Evolutionary conservation across 2,329 filamentous ascomycete species (phyloP).

Genomic region (Diaporthe sp.): DNA sequence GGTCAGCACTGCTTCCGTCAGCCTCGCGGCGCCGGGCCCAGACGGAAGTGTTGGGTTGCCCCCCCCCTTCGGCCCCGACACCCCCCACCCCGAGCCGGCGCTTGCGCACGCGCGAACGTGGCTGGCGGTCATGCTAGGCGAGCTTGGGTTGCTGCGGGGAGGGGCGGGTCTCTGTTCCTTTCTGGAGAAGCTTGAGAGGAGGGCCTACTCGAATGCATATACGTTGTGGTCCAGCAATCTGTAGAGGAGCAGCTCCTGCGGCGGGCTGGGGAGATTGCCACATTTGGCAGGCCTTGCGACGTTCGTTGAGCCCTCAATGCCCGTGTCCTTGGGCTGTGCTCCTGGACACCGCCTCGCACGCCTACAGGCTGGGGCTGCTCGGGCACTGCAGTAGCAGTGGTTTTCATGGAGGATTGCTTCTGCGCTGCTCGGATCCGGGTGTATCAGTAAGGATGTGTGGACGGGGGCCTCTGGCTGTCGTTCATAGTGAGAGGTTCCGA

Average conservation of each 20-base stretch:
- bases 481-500: no score
- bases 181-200: slow-evolving; percentile 23
- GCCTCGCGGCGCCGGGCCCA: slow-evolving; percentile 7
- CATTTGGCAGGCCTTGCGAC: slow-evolving; percentile 13
- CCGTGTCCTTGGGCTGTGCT: no score
- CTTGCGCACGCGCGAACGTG: no score
- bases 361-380: background rate
- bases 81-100: no score
- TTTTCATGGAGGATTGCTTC: background rate
- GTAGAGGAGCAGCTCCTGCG: background rate
- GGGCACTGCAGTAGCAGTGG: background rate
- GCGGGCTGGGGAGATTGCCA: background rate
- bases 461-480: no score
- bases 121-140: slow-evolving; percentile 9
- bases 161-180: slow-evolving; percentile 3
- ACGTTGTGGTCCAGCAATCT: background rate
- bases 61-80: slow-evolving; percentile 7
- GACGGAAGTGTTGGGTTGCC: background rate
- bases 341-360: background rate
- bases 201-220: background rate
- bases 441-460: background rate
- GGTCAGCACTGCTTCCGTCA: background rate
- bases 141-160: slow-evolving; percentile 8
- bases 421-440: background rate
- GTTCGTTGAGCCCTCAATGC: background rate